phyloP scores from a whole-genome alignment of 371 early-diverging fungal genomes.

The Capillidium heterosporum region DNA sequence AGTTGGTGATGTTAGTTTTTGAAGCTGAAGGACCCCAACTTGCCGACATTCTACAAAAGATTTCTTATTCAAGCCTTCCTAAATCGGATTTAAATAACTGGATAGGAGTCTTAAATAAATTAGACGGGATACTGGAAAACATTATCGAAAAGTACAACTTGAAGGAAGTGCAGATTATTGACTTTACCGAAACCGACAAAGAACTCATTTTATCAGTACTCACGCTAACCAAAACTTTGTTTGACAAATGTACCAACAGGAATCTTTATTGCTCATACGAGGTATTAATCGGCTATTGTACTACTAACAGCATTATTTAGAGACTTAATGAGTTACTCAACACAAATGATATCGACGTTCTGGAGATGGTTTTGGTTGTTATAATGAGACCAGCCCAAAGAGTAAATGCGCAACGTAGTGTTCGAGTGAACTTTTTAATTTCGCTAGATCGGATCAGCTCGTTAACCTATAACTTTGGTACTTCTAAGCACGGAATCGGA shows the following conservation, averaged over 20 bases:
- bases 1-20: background rate
- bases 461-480: slow-evolving; percentile 37
- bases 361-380: slow-evolving; percentile 48
- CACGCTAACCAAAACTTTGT: slow-evolving; percentile 50
- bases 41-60: background rate
- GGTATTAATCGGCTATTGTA: slow-evolving; percentile 21
- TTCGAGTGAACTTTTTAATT: slow-evolving; percentile 36
- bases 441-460: slow-evolving; percentile 41
- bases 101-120: slow-evolving; percentile 81
- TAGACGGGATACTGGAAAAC: slow-evolving; percentile 60
- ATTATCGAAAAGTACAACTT: slow-evolving; percentile 41
- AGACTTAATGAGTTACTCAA: slow-evolving; percentile 49
- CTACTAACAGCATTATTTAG: slow-evolving; percentile 17
- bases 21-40: background rate
- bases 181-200: slow-evolving; percentile 30
- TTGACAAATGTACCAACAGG: slow-evolving; percentile 89
- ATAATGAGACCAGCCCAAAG: slow-evolving; percentile 71
- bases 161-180: slow-evolving; percentile 30
- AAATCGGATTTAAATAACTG: slow-evolving; percentile 89
- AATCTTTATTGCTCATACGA: slow-evolving; percentile 85
- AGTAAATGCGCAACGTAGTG: slow-evolving; percentile 43
- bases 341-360: slow-evolving; percentile 51
- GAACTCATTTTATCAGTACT: slow-evolving; percentile 48
- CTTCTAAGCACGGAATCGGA: slow-evolving; percentile 19
- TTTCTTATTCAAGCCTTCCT: slow-evolving; percentile 48